Conservation (phyloP, 2,329 filamentous ascomycete genomes). For the Reticulascus tulasneorum region DNA sequence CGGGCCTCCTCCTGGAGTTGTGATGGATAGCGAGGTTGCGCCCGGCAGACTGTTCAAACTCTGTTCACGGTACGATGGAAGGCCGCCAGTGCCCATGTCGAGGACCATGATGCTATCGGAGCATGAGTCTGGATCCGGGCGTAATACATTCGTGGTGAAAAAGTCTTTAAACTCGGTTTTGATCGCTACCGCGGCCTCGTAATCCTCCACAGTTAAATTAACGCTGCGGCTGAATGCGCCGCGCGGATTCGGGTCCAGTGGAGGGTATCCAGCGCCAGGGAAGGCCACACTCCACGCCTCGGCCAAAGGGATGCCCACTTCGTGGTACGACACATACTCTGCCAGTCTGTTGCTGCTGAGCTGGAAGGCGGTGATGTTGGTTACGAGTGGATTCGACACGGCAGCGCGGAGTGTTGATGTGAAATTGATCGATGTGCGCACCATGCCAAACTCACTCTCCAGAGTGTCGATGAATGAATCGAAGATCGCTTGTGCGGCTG, state of each 20-base stretch:
- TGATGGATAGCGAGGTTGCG: constrained; percentile 2
- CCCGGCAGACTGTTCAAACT: constrained; percentile 2
- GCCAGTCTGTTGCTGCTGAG: constrained; percentile 7
- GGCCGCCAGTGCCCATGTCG: constrained; percentile 3
- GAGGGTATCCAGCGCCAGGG: constrained; percentile 5
- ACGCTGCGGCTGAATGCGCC: constrained; percentile 4
- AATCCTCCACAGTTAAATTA: constrained; percentile 2
- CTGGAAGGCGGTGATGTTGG: constrained; percentile 5
- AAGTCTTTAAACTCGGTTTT: constrained; percentile 2
- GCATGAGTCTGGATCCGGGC: constrained; percentile 10
- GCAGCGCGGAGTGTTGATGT: neutral
- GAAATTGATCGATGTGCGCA: constrained; percentile 1
- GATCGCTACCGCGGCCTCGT: constrained; percentile 2
- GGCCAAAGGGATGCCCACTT: constrained; percentile 2
- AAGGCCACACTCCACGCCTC: constrained; percentile 2
- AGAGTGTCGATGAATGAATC: constrained; percentile 4
- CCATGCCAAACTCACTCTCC: constrained; percentile 1
- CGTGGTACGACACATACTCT: constrained; percentile 5
- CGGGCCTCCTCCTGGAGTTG: constrained; percentile 1
- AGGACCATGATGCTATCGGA: constrained; percentile 7
- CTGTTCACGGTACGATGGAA: constrained; percentile 7
- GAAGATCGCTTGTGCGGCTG: constrained; percentile 5
- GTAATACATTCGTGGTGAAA: constrained; percentile 1
- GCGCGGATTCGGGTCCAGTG: constrained; percentile 7
- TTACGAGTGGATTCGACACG: constrained; percentile 2